Conservation (phyloP, 108 stramenopile species). For the Fistulifera pelliculosa region DNA sequence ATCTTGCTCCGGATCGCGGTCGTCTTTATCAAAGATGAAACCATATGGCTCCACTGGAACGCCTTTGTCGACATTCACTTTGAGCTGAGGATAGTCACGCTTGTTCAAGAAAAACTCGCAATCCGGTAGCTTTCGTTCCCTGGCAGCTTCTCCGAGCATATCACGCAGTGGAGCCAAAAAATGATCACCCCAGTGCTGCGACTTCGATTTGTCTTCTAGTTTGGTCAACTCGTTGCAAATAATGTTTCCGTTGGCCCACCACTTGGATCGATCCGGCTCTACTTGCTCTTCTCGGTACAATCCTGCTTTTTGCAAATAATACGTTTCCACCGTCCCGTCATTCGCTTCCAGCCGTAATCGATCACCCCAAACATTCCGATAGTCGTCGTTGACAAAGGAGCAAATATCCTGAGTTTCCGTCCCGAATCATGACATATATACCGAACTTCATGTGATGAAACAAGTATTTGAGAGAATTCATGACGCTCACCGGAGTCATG, state of each 20-base stretch:
- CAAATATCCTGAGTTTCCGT: conserved; percentile 89
- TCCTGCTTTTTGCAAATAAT: conserved; percentile 79
- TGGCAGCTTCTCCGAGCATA: conserved; percentile 93
- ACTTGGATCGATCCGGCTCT: conserved; percentile 77
- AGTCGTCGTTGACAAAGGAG: conserved; percentile 92
- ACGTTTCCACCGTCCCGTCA: conserved; percentile 68
- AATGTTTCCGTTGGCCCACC: conserved; percentile 99
- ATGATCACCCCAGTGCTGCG: conserved; percentile 91
- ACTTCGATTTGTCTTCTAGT: conserved; percentile 58
- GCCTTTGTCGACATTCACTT: conserved; percentile 75
- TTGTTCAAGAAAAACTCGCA: conserved; percentile 99
- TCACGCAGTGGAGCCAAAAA: conserved; percentile 93
- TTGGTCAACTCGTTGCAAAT: conserved; percentile 94
- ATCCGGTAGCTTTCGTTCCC: conserved; percentile 83
- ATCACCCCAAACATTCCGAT: conserved; percentile 84
- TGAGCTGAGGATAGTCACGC: conserved; percentile 99
- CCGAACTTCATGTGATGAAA: conserved; percentile 99
- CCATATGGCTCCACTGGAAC: conserved; percentile 97
- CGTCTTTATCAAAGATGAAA: conserved; percentile 96
- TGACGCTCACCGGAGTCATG: conserved; percentile 58
- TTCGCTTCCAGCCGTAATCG: conserved; percentile 55
- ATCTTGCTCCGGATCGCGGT: conserved; percentile 91
- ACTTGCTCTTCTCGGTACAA: conserved; percentile 88
- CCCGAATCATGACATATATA: conserved; percentile 93
- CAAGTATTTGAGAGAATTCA: conserved; percentile 90